Base-by-base conservation (phyloP, 352 stramenopile genomes). In the Halophytophthora polymorphica region DNA sequence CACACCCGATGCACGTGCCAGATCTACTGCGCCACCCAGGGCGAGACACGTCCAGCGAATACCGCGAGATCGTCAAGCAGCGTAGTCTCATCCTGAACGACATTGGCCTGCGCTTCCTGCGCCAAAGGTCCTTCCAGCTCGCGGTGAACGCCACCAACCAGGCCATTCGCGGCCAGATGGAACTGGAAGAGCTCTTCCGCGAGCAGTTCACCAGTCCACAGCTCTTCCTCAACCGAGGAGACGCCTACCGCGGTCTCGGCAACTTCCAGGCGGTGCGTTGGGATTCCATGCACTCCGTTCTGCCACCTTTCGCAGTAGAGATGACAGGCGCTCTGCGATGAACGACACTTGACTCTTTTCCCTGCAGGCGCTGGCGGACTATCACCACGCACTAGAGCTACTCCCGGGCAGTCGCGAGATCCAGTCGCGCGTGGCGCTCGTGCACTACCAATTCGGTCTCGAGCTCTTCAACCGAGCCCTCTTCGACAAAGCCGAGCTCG, bases 371-470 rank as follows among this genome's bases (percentile, higher is more conserved):
- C 58, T 94, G 7, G 82, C 78, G 12, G 83, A 94, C 50, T 94
- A 94, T 21, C 81, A 90, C 34, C 64, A 77, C 33, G 81, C 79
- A 15, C 54, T 88, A 14, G 78, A 91, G 50, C 31, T 90, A 4
- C 53, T 80, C 11, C 77, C 73, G 1, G 67, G 73, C 12, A 76
- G 61, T 35, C 55, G 58, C n/a, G 70, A 71, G 2, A 69, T 91
- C 15, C 63, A 77, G 22, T 74, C 82, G 8, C 71, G 82, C 10
- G 68, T 93, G 4, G 77, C 73, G 7, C 61, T 91, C 31, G 77
- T 94, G 25, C 82, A 90, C 52, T 94, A 90, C 52, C 73, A 88
- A 22, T 90, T 94, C 48, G 82, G 84, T 15, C 71, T 93, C 23
- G 68, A 90, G 25, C 54, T 90, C 6, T 90, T 93, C 63, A 93